Conservation (phyloP, 306 rosid genomes). For the Psophocarpus tetragonolobus region DNA sequence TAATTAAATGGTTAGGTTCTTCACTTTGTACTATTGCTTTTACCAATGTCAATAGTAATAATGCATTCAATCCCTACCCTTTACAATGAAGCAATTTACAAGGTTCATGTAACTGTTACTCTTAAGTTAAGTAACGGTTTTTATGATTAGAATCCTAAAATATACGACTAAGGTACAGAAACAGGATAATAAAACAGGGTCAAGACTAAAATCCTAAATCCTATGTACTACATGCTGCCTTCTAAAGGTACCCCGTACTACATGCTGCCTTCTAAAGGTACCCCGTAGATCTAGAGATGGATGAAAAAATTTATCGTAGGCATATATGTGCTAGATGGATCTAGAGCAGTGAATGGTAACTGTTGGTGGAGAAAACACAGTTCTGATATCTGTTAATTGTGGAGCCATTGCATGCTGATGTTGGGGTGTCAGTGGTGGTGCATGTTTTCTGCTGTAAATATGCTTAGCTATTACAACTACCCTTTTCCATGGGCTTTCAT, state of each 20-base stretch:
- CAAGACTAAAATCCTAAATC: neutral
- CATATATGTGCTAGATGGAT: constrained; percentile 16
- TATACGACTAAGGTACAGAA: neutral
- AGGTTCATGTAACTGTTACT: neutral
- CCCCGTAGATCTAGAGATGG: neutral
- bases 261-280: neutral
- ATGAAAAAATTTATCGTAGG: neutral
- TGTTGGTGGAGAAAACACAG: constrained; percentile 24
- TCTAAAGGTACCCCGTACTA: neutral
- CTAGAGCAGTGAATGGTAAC: neutral
- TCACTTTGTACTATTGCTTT: neutral
- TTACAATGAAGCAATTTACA: neutral
- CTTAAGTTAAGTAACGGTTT: neutral
- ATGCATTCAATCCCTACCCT: neutral
- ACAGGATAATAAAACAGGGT: neutral
- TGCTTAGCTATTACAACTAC: constrained; percentile 18
- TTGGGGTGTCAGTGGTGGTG: neutral
- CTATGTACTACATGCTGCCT: neutral
- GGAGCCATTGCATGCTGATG: neutral
- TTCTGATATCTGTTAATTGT: constrained; percentile 28
- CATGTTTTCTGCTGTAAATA: constrained; percentile 15
- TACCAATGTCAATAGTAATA: neutral
- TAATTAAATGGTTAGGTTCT: constrained; percentile 7
- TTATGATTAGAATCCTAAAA: neutral
- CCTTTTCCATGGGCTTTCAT: constrained; percentile 26